Evolutionary conservation across 1,284 basidiomycete species (phyloP).

Genomic region (Tilletia horrida): DNA sequence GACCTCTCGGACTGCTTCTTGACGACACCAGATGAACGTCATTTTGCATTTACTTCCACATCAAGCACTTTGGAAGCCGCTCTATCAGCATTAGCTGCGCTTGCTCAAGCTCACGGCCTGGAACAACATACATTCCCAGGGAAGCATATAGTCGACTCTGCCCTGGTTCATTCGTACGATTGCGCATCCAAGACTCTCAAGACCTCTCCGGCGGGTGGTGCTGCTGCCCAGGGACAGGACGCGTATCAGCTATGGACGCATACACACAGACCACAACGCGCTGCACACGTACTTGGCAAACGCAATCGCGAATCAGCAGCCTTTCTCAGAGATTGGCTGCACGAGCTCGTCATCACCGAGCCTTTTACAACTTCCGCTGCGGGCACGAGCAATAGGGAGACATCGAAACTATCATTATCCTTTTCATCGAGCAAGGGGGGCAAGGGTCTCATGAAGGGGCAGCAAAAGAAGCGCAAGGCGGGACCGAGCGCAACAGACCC

Average conservation of each 20-base stretch:
- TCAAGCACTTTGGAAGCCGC: not conserved
- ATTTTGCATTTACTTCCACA: not conserved
- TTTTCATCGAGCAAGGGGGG: constrained; percentile 21
- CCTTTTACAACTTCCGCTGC: not conserved
- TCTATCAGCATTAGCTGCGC: not conserved
- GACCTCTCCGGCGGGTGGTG: too few relatives aligned
- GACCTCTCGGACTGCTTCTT: not conserved
- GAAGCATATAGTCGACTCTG: not conserved
- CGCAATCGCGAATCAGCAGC: not conserved
- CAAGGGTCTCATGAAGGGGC: constrained; percentile 18
- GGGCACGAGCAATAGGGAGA: not conserved
- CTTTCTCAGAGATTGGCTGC: constrained; percentile 40
- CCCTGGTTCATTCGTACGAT: too few relatives aligned
- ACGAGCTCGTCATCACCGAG: constrained; percentile 19
- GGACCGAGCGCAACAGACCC: not conserved
- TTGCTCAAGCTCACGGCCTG: not conserved
- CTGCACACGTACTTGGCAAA: not conserved
- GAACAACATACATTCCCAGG: not conserved
- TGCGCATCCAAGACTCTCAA: too few relatives aligned
- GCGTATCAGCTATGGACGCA: constrained; percentile 1
- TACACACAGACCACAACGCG: constrained; percentile 1
- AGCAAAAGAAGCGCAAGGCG: constrained; percentile 17
- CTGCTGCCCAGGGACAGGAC: not conserved
- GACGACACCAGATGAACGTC: too few relatives aligned
- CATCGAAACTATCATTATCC: not conserved